A percentile compares a stretch with the other conserved stretches of the same genome.
These are phyloP conservation scores for Xylaria sp. DNA, from an alignment of 495 filamentous ascomycete genomes.

Conservation along the genomic window DNA sequence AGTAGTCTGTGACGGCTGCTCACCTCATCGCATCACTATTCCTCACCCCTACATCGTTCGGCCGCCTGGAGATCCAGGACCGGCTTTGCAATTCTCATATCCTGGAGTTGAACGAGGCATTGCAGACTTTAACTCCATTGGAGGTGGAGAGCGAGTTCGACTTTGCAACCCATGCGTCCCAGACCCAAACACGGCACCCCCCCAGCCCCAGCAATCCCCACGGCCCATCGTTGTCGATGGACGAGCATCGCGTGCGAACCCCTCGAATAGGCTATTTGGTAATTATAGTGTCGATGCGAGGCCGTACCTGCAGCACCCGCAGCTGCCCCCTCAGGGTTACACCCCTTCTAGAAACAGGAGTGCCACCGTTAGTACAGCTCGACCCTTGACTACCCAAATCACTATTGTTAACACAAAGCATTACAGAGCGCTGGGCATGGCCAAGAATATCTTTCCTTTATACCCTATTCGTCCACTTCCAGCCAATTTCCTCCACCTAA, in stretches of 20 bases:
- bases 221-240: constrained; percentile 26
- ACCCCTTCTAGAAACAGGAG: constrained; percentile 39
- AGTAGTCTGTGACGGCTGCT: constrained; percentile 90
- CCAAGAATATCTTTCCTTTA: constrained; percentile 30
- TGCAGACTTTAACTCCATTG: constrained; percentile 52
- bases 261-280: constrained; percentile 36
- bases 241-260: constrained; percentile 37
- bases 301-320: constrained; percentile 21
- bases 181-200: constrained; percentile 82
- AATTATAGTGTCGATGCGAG: constrained; percentile 35
- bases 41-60: constrained; percentile 92
- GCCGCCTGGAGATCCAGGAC: constrained; percentile 63
- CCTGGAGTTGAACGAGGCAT: constrained; percentile 55
- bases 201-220: constrained; percentile 41
- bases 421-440: constrained; percentile 31
- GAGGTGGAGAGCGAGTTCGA: constrained; percentile 85
- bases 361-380: constrained; percentile 46
- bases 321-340: not conserved
- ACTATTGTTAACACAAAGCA: constrained; percentile 27
- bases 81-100: constrained; percentile 52
- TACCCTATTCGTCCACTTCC: constrained; percentile 34
- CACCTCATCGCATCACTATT: constrained; percentile 94
- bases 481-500: constrained; percentile 47
- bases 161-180: constrained; percentile 96
- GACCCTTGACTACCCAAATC: not conserved